Base-by-base conservation (phyloP, 441 rosid genomes). In the Cnidoscolus chayamansa region DNA sequence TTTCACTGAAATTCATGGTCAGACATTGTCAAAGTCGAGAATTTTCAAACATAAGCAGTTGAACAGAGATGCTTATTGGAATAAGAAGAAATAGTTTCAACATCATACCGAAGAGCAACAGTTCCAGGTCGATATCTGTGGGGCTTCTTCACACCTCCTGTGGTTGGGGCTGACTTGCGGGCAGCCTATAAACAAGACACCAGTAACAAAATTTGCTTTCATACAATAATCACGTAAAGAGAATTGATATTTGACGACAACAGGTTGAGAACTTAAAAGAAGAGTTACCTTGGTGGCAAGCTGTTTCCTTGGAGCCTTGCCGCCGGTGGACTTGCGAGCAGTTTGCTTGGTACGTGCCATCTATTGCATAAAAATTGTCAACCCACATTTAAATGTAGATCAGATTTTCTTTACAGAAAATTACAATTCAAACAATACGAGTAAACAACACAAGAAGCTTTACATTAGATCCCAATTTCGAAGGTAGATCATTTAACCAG, bases 71-170 rank as follows among this genome's bases (percentile, higher is more conserved):
- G 25, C 25, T 25, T 25, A 25, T 25, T 25, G 25, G 25, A 25
- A 25, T 25, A 57, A 4, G 11, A 16, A 1, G 12, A 43, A 37
- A 10, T 7, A 1, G 32, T 15, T n/a, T 25, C 25, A 25, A 25
- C 25, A 25, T 7, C 0, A 47, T 71, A 83, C 86, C 90, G 90
- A 20, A 89, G 91, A 6, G 91, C 93, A 10, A 88, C 90, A 16
- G 93, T 85, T 74, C 89, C 89, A 0, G 89, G 93, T 4, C 89
- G 77, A 82, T 82, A 88, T 49, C 90, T 80, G 78, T 86, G 89
- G 51, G 90, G 93, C 82, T 87, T 88, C 87, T 87, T 89, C 75
- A 88, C 92, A 67, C 92, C 90, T 4, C 92, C 92, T n/a, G 86
- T 88, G 31, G 90, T 82, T 0, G 92, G 92, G 3, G 90, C 92